Percentiles rank a stretch among this genome's conserved stretches.
Conservation (phyloP, 306 rosid genomes). For the Vigna hirtella region DNA sequence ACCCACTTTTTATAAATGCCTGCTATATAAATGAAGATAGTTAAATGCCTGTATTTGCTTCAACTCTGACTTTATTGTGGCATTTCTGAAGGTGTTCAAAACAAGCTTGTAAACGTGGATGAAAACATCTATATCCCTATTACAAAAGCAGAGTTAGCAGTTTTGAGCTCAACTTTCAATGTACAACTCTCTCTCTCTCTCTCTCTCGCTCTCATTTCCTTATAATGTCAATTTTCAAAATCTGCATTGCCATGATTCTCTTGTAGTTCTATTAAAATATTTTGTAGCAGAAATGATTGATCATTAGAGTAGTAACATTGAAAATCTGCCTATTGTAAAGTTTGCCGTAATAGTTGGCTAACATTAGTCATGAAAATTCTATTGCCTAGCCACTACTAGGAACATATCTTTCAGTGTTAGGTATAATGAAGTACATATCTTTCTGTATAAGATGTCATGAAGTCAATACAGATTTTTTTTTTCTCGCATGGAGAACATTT, state of each 20-base stretch:
- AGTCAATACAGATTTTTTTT: neutral
- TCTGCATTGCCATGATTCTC: conserved; percentile 10
- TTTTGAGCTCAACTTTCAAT: conserved; percentile 78
- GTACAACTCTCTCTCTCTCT: conserved; percentile 51
- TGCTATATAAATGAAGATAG: neutral
- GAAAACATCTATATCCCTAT: conserved; percentile 80
- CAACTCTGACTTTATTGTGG: conserved; percentile 37
- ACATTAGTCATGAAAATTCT: neutral
- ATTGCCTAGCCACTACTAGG: conserved; percentile 27
- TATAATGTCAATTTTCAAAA: neutral
- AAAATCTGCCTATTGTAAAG: conserved; percentile 8
- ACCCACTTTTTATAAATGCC: conserved; percentile 17
- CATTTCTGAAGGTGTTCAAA: conserved; percentile 74
- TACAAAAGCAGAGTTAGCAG: conserved; percentile 82
- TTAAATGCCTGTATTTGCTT: conserved; percentile 2
- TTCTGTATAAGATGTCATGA: neutral
- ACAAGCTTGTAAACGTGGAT: conserved; percentile 76
- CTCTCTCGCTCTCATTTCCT: neutral
- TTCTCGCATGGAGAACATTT: neutral
- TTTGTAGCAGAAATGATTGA: conserved; percentile 3
- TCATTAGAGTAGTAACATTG: conserved; percentile 16
- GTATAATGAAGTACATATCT: neutral
- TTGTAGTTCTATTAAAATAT: conserved; percentile 17
- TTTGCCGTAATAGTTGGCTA: conserved; percentile 2
- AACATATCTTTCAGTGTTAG: neutral